phyloP scores from a whole-genome alignment of 257 asterid genomes.

The Ballota nigra region DNA sequence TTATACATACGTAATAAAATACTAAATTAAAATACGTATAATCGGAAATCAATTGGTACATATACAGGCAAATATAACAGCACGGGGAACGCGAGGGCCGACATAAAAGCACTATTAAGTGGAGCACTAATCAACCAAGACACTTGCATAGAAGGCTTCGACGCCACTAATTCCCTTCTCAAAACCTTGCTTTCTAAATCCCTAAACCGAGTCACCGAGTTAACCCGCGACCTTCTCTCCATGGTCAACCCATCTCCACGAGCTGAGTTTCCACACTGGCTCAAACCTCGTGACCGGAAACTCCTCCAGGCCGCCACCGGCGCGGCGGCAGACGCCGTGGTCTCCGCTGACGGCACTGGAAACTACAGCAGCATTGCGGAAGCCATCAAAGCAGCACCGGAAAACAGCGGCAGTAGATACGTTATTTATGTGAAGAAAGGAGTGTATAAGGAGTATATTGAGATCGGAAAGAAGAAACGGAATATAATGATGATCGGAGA shows the following conservation, averaged over 20 bases:
- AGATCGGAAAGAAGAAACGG: slow-evolving; percentile 45
- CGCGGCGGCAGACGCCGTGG: slow-evolving; percentile 31
- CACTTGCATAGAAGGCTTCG: slow-evolving; percentile 57
- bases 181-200: slow-evolving; percentile 43
- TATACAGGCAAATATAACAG: slow-evolving; percentile 30
- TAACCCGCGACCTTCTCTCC: slow-evolving; percentile 43
- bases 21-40: slow-evolving; percentile 23
- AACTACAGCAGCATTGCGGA: slow-evolving; percentile 32
- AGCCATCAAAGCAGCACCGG: slow-evolving; percentile 40
- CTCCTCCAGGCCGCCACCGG: slow-evolving; percentile 31
- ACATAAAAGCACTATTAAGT: slow-evolving; percentile 45
- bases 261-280: slow-evolving; percentile 32
- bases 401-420: slow-evolving; percentile 27
- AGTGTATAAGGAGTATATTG: slow-evolving; percentile 47
- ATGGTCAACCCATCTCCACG: slow-evolving; percentile 35
- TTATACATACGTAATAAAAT: not conserved
- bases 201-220: slow-evolving; percentile 50
- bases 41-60: not conserved
- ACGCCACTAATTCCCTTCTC: slow-evolving; percentile 51
- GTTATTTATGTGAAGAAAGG: slow-evolving; percentile 51
- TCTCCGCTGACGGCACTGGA: slow-evolving; percentile 48
- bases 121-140: slow-evolving; percentile 45
- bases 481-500: slow-evolving; percentile 60
- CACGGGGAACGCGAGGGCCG: slow-evolving; percentile 35
- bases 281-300: slow-evolving; percentile 31